A percentile compares a stretch with the other conserved stretches of the same genome.
phyloP scores from a whole-genome alignment of 495 filamentous ascomycete genomes.

The Xylaria cubensis region DNA sequence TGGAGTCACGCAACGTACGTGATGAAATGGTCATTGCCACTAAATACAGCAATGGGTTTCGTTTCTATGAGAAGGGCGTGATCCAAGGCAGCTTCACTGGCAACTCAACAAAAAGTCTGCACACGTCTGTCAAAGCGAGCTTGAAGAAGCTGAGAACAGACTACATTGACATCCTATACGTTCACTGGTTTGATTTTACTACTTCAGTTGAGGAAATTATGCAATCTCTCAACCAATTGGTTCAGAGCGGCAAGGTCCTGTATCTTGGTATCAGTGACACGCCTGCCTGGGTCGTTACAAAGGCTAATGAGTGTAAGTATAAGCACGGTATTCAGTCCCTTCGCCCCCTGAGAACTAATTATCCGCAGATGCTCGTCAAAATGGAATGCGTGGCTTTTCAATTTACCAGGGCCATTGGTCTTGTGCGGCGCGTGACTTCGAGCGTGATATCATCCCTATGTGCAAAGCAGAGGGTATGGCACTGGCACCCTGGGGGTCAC shows the following conservation, averaged over 20 bases:
- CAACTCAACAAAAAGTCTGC: not conserved
- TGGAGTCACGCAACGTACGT: conserved; percentile 56
- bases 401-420: conserved; percentile 6
- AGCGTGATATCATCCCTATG: conserved; percentile 8
- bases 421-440: not conserved
- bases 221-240: conserved; percentile 2
- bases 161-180: conserved; percentile 2
- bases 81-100: conserved; percentile 6
- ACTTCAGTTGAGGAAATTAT: not conserved
- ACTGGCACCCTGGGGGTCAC: not conserved
- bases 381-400: conserved; percentile 7
- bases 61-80: not conserved
- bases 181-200: conserved; percentile 2
- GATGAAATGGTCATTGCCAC: conserved; percentile 69
- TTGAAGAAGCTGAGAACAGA: conserved; percentile 1
- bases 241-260: conserved; percentile 5
- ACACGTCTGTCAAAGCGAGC: not conserved
- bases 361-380: conserved; percentile 3
- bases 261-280: conserved; percentile 10
- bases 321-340: not conserved
- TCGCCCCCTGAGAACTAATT: not conserved
- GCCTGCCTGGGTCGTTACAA: not conserved
- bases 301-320: not conserved
- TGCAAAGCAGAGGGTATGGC: conserved; percentile 2
- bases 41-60: conserved; percentile 55